Base-by-base conservation (phyloP, 2,329 filamentous ascomycete genomes). In the Pseudonectria buxi region DNA sequence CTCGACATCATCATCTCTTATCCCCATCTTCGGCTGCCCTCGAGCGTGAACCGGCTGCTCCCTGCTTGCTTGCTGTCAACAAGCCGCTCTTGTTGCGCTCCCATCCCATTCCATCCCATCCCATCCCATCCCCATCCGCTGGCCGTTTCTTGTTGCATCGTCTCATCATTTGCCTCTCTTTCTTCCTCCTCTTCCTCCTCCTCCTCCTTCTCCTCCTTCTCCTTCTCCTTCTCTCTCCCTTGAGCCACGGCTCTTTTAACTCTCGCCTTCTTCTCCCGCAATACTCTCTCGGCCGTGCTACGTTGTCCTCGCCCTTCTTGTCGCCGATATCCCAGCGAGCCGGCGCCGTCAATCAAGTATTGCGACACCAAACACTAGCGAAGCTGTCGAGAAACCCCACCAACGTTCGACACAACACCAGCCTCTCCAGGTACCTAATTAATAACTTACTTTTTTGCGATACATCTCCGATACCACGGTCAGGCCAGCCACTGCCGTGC, bases 141-240 rank as follows among this genome's bases (percentile, higher is more conserved):
- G 18, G 13, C 31, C 14, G 16, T 13, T 30, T 22, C 28, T 31
- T 14, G 14, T 35, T 35, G 33, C 16, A 11, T 35, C 14, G 26
- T 18, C 24, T 27, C 28, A 12, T 13, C 22, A n/a, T 22, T 14
- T 15, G 13, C 25, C 10, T 13, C 26, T 44, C 39, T 34, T 35
- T 44, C 37, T 44, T 41, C 30, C 22, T 24, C 44, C 32, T 30
- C 31, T 32, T 41, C 26, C 14, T 15, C 26, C 13, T 13, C 26
- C 43, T 38, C 33, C 33, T 44, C 37, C 43, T 41, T 29, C 22
- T 24, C 44, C 32, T 30, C 31, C 30, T 41, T 24, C 14, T 15
- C 26, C 13, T n/a, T n/a, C 30, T 33, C 18, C 30, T 18, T 27
- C 18, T 24, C 16, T 24, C 24, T 3, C 16, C 4, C 12, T 15